Conservation (phyloP, 768 basidiomycete species). For the Auriculariales sp. region DNA sequence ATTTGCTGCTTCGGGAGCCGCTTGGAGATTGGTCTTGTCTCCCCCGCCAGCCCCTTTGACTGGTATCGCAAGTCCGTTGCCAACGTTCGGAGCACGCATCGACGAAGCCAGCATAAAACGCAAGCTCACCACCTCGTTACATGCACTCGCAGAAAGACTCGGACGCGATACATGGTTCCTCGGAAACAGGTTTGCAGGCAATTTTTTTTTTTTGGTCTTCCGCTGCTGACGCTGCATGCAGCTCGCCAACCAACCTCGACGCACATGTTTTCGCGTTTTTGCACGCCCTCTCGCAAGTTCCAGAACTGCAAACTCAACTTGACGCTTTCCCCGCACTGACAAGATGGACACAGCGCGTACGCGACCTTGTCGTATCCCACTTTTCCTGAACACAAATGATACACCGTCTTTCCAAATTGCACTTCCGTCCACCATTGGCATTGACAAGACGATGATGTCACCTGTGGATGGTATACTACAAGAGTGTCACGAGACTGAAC, state of each 20-base stretch:
- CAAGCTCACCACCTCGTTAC: not conserved
- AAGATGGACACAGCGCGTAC: not conserved
- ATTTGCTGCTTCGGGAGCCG: no score
- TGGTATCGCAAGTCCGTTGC: not conserved
- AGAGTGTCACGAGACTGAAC: no score
- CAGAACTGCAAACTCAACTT: not conserved
- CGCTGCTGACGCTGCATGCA: not conserved
- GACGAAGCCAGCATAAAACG: not conserved
- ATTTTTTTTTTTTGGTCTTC: not conserved
- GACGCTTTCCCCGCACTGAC: not conserved
- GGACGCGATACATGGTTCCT: slow-evolving; percentile 4
- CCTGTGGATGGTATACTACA: not conserved
- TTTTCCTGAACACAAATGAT: not conserved
- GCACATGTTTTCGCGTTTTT: slow-evolving; percentile 2
- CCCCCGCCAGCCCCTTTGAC: not conserved
- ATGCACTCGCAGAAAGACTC: not conserved
- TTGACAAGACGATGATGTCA: not conserved
- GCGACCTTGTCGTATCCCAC: not conserved
- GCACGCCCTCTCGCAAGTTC: not conserved
- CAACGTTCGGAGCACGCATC: not conserved
- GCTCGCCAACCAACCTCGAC: slow-evolving; percentile 2
- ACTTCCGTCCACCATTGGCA: not conserved
- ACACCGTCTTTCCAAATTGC: not conserved
- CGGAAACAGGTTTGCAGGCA: not conserved
- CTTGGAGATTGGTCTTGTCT: not conserved